Evolutionary conservation across 805 yeast genomes (phyloP), one percentile per base, ranked within the genome.

Genomic region (Candida bentonensis): DNA sequence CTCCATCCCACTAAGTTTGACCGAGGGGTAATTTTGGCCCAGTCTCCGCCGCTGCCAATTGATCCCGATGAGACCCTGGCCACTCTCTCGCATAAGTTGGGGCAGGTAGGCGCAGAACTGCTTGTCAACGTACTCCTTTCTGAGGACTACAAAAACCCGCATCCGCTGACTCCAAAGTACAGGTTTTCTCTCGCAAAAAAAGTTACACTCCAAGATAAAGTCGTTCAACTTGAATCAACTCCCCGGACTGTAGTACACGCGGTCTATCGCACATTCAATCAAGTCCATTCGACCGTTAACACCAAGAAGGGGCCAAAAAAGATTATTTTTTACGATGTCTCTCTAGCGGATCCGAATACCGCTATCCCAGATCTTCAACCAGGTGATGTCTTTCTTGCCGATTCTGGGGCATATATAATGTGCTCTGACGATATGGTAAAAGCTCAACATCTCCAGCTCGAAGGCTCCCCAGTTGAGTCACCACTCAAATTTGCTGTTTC

Each of bases 1-100:
- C 62, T 92, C 21, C 95, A 92, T 56, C 96, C 96, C 0, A 70
- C 81, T 1, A 72, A 77, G 56, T 92, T 92, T 55, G 98, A 92
- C 53, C 67, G 65, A 26, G 98, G 98, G 1, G 65, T 69, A 1
- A 72, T 89, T 0, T 57, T 92, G 2, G 36, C 36, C 17, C 36
- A 30, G 20, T 30, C 36, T 5, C 17, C 7, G 5, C 17, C 7
- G 36, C 7, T 30, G 5, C 20, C 36, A 4, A 15, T 30, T 15
- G 36, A 9, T 7, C 11, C 17, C n/a, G 20, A 30, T 30, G 36
- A 30, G 36, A 30, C 36, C 7, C 36, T 30, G 20, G 17, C 7
- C 5, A 13, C 36, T 4, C 20, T 30, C 5, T 9, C 20, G 5
- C 7, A 15, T 9, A 30, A 30, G 20, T 17, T 30, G 11, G 36